phyloP scores from a whole-genome alignment of 2,329 filamentous ascomycete species.

The Fusarium sp. region DNA sequence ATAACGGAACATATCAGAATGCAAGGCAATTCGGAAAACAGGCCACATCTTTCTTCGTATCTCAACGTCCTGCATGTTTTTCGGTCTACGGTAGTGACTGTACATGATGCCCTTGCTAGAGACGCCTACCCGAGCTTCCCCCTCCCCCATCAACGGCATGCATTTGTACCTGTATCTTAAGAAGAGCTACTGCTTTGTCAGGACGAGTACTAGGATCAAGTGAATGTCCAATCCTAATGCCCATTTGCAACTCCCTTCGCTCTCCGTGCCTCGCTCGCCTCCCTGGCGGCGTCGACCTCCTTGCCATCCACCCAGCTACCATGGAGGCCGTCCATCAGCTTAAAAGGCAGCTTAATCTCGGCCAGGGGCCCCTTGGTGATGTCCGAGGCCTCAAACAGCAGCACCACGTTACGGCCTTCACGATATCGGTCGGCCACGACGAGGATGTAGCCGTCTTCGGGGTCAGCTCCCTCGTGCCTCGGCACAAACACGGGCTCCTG shows the following conservation, averaged over 20 bases:
- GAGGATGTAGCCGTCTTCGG: constrained; percentile 5
- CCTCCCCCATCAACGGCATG: neutral
- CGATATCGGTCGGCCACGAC: neutral
- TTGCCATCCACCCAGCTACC: constrained; percentile 12
- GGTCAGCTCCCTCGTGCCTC: neutral
- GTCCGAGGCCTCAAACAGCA: neutral
- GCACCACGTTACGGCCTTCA: neutral
- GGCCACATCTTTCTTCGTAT: neutral
- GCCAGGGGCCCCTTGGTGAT: constrained; percentile 3
- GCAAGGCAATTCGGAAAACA: neutral
- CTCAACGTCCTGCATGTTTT: neutral
- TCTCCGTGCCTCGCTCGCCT: constrained; percentile 5
- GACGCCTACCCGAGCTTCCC: neutral
- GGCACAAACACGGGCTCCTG: constrained; percentile 10
- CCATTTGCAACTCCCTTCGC: neutral
- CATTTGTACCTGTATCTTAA: neutral
- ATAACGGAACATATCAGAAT: neutral
- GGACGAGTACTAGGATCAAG: neutral
- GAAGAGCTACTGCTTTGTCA: neutral
- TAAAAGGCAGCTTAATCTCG: constrained; percentile 1
- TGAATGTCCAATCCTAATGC: neutral
- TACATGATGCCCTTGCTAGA: neutral
- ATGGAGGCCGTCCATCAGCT: constrained; percentile 8
- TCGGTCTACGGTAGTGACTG: neutral
- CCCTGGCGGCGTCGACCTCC: constrained; percentile 1